Base-by-base conservation (phyloP, 192 early-diverging fungal genomes). In the Coemansia sp. region DNA sequence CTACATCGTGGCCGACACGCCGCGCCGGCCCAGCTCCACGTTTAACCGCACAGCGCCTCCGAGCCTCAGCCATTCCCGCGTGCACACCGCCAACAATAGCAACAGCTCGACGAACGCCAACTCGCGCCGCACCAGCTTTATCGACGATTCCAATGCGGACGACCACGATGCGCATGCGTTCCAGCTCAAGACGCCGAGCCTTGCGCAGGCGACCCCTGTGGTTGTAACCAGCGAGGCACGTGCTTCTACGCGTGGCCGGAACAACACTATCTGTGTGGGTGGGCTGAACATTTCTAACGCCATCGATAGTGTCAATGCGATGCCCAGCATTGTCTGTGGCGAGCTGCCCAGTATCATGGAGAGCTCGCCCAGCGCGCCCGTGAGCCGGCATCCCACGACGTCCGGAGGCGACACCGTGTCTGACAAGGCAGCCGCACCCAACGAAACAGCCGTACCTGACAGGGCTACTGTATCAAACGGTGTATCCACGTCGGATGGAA, bases 21-120 rank as follows among this genome's bases (percentile, higher is more conserved):
- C 49, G 22, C 70, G 76, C 11, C 64, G 49, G 23, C 46, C 65
- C 14, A 50, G 32, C 8, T 50, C 53, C 1, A 59, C 59, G 19
- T 54, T 60, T 40, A 73, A 60, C 62, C 76, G 64, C 2, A 73
- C 76, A 2, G 76, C 69, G 6, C 70, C 66, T 11, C 60, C 76
- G 9, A 79, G 76, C 45, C 44, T 68, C 7, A 72, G 32, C 46
- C 65, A 72, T 38, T 79, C 76, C 22, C 69, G 56, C 4, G 63
- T 33, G 2, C 54, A 61, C 12, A 73, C 76, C 7, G 56, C 69
- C 6, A 71, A 79, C 47, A 67, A 72, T 51, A 79, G 76, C 25
- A 70, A 62, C 18, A 67, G 51, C 9, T 79, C 76, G 12, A 79
- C 76, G 3, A 72, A 63, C 19, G 57, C 69, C 4, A 69, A 79